These are phyloP conservation scores for Nakaseomyces delphensis DNA, from an alignment of 1,139 yeast species.

Conservation along the genomic window DNA sequence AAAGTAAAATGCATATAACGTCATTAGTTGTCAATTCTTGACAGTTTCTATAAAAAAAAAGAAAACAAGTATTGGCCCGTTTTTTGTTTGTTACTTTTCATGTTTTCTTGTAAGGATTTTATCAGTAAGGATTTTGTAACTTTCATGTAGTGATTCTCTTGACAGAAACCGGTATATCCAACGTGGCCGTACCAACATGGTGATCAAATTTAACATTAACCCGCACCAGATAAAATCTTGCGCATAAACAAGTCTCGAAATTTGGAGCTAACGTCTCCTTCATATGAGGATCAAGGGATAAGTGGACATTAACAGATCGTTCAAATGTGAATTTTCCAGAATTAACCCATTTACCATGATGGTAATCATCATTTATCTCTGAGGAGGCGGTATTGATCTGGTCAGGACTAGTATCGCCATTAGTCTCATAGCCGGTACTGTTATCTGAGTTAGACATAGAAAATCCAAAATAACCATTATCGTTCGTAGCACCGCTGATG, in stretches of 20 bases:
- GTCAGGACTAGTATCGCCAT: conserved; percentile 12
- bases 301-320: conserved; percentile 21
- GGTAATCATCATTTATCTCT: neutral
- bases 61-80: neutral
- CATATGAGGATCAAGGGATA: conserved; percentile 28
- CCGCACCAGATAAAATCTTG: conserved; percentile 42
- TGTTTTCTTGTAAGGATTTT: neutral
- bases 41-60: neutral
- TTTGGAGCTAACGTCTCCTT: conserved; percentile 44
- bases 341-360: neutral
- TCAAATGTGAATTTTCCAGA: conserved; percentile 11
- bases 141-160: conserved; percentile 20
- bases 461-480: neutral
- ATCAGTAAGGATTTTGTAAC: neutral
- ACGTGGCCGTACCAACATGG: conserved; percentile 25
- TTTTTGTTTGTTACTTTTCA: neutral
- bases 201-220: conserved; percentile 30
- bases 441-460: neutral
- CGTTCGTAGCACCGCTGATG: neutral
- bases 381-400: neutral
- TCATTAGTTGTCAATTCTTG: conserved; percentile 1
- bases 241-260: conserved; percentile 48
- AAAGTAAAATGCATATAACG: conserved; percentile 1
- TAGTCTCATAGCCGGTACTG: conserved; percentile 1
- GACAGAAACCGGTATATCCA: conserved; percentile 34